Evolutionary conservation across 2,329 filamentous ascomycete genomes (phyloP), one percentile per base, ranked within the genome.

Genomic region (Diaporthe caulivora): DNA sequence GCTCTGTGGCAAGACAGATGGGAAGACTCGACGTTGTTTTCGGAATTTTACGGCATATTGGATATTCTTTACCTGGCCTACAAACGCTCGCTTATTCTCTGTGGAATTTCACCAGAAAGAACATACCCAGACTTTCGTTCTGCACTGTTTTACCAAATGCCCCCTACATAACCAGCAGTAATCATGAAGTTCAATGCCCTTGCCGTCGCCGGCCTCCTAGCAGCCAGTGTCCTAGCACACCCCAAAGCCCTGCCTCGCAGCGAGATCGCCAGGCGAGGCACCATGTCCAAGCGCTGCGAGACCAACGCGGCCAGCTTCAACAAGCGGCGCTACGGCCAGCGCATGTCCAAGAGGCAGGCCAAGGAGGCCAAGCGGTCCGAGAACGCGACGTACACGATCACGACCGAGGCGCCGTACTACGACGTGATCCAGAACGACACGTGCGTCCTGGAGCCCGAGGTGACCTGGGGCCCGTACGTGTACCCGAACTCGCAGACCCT

Each of bases 391-490:
- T 57, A 53, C 42, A 40, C 58, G n/a, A 60, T 72, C 60, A 54
- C 44, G 21, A 72, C 72, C 15, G 68, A 74, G 54, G 72, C 68
- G 44, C 72, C 72, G 3, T 74, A 71, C 68, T 74, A 58, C 60
- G 69, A 72, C 8, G 62, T 40, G 31, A 53, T 74, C 49, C 72
- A 74, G 72, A 72, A 74, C 54, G 44, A 72, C n/a, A 74, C 72
- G 15, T 72, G 72, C 24, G 69, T 68, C 29, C 58, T 72, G 9
- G 58, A 37, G 26, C 68, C 68, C 18, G 72, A 72, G 37, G 69
- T 71, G 9, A 74, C 72, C 9, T 55, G 49, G 44, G 72, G 72
- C 51, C 68, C 69, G 6, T 72, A 74, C 34, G 69, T 74, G 2
- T 74, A 55, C 24, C 69, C 53, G 9, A 37, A 49, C 24, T 71